Percentiles rank a stretch among this genome's conserved stretches.
Conservation (phyloP, 257 asterid species). For the Scutellaria baicalensis region DNA sequence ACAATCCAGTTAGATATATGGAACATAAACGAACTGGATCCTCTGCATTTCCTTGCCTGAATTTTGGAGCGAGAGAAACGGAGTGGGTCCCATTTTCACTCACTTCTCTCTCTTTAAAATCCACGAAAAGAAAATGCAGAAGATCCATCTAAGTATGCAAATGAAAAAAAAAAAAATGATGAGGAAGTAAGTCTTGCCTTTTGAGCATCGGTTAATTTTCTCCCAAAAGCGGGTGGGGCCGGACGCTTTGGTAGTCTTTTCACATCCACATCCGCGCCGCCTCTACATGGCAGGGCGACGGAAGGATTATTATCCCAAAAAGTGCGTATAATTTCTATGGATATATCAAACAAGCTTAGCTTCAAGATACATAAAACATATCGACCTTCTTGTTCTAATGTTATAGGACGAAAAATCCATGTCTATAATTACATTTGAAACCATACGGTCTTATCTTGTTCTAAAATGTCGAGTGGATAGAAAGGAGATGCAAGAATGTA, state of each 20-base stretch:
- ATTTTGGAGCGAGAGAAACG: no score
- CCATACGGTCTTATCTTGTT: no score
- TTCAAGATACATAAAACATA: background rate
- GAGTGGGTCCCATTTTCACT: no score
- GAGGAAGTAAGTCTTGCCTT: conserved; percentile 59
- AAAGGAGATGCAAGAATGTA: background rate
- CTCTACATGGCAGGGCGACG: conserved; percentile 33
- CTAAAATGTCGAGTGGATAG: no score
- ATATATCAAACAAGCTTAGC: no score
- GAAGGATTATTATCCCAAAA: background rate
- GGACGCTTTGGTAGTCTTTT: conserved; percentile 89
- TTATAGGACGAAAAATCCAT: no score
- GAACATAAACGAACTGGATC: background rate
- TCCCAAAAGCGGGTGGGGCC: conserved; percentile 91
- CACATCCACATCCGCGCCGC: conserved; percentile 84
- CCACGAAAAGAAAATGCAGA: no score
- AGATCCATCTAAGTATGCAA: background rate
- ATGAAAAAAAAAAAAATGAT: background rate
- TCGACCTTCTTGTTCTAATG: no score
- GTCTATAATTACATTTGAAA: no score
- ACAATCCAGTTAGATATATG: background rate
- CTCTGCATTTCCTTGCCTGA: no score
- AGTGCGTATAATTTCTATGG: background rate
- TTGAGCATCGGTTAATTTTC: conserved; percentile 77
- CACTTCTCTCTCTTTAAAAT: no score